Evolutionary conservation across 768 basidiomycete genomes (phyloP).

Genomic region (Hericium erinaceus): DNA sequence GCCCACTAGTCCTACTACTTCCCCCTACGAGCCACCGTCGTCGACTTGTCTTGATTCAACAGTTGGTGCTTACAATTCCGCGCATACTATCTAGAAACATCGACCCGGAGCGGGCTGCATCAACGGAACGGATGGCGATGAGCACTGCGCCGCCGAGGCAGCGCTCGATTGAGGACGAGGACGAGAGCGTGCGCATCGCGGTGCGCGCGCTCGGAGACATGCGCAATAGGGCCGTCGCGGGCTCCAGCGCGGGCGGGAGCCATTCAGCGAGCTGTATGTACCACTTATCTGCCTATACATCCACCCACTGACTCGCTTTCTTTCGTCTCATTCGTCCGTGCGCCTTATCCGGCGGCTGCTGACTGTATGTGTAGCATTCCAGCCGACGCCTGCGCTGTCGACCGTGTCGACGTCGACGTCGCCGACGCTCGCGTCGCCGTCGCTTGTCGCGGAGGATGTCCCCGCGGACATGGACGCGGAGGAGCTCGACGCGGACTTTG

Average conservation of each 20-base stretch:
- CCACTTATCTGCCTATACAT: background rate
- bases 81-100: background rate
- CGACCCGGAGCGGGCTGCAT: background rate
- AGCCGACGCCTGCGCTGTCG: conserved; percentile 27
- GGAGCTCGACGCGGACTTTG: conserved; percentile 25
- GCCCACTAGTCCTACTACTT: too few relatives aligned
- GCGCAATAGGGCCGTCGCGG: conserved; percentile 31
- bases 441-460: conserved; percentile 12
- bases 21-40: too few relatives aligned
- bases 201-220: conserved; percentile 1
- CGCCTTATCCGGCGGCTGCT: background rate
- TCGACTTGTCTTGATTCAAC: too few relatives aligned
- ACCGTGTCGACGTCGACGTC: conserved; percentile 23
- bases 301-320: background rate
- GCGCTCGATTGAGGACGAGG: conserved; percentile 39
- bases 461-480: conserved; percentile 19
- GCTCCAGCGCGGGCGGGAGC: background rate
- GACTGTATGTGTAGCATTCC: conserved; percentile 17
- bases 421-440: conserved; percentile 22
- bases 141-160: conserved; percentile 1
- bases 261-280: conserved; percentile 18
- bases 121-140: background rate
- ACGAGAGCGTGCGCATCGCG: conserved; percentile 31
- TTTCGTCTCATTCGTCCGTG: background rate
- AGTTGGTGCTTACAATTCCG: background rate